Evolutionary conservation across 768 basidiomycete genomes (phyloP), one percentile per base, ranked within the genome.

Genomic region (Mycena chlorophos): DNA sequence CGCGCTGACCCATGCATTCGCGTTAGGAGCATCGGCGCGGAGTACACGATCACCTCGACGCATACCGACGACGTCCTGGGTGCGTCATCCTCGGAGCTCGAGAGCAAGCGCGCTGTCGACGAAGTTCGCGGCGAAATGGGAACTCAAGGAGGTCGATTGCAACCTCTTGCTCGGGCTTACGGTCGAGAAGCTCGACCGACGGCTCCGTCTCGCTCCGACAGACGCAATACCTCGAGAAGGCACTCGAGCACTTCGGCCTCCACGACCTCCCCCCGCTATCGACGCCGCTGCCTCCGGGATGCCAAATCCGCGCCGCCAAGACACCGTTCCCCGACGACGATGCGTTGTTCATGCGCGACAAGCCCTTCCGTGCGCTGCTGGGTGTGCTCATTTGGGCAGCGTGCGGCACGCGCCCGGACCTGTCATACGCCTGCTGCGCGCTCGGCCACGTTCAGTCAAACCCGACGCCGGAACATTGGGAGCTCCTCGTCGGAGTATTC

Each of bases 381-480:
- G 65, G 64, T 17, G 64, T 31, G 0, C 16, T 68, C 0, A 61
- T 69, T 38, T 69, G 66, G 47, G 57, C 56, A 1, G 30, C 42
- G 3, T 42, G 55, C 0, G 54, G 47, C 1, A 66, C 61, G 53
- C 20, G 47, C 0, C 65, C 64, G 0, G 61, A 69, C 38, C 52
- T 66, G 0, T 38, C 65, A 2, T 57, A 55, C 17, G 26, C 61
- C 0, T 38, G 50, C 0, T 52, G 54, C 2, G 22, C 17, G 0
- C 51, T 67, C 6, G 58, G 58, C 2, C 54, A 49, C 1, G 63
- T 63, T n/a, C 61, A 59, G 19, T 13, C 49, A 0, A 64, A 69
- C 30, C 69, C 69, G 0, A 57, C 55, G 0, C 46, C 43, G 1
- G 43, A 51, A 12, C 75, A 75, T 51, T 72, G 68, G 68, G 51